phyloP scores from a whole-genome alignment of 768 basidiomycete species.

The Boletus sp. region DNA sequence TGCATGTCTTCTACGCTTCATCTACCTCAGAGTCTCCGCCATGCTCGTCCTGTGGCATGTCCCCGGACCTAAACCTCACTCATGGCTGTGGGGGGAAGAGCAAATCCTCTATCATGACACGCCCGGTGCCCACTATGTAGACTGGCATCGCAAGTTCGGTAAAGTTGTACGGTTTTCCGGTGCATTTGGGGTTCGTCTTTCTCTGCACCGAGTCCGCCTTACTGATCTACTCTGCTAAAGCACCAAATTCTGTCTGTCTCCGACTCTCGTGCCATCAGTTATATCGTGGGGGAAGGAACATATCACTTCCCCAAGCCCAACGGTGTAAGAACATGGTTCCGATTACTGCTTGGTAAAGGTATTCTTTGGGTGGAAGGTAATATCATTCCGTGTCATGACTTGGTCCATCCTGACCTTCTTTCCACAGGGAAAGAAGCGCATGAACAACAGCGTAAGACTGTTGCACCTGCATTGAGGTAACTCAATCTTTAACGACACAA shows the following conservation, averaged over 20 bases:
- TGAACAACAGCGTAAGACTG: constrained; percentile 49
- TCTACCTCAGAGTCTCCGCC: constrained; percentile 35
- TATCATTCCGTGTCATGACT: neutral
- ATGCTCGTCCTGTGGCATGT: constrained; percentile 41
- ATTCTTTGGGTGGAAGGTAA: constrained; percentile 67
- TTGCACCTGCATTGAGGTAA: constrained; percentile 61
- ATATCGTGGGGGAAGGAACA: constrained; percentile 52
- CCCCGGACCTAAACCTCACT: constrained; percentile 50
- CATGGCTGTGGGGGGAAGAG: constrained; percentile 62
- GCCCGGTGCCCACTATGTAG: constrained; percentile 52
- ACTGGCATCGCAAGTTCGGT: constrained; percentile 55
- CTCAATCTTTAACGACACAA: neutral
- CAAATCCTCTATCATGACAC: constrained; percentile 48
- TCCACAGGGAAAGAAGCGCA: constrained; percentile 52
- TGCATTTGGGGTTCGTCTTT: constrained; percentile 48
- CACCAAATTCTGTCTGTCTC: constrained; percentile 58
- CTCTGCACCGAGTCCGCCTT: constrained; percentile 3
- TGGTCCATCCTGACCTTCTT: neutral
- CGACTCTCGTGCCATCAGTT: constrained; percentile 51
- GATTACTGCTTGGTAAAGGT: constrained; percentile 57
- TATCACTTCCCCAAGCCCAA: constrained; percentile 62
- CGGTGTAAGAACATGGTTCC: constrained; percentile 65
- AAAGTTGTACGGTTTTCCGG: constrained; percentile 55
- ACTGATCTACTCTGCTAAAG: constrained; percentile 31
- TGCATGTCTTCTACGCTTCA: constrained; percentile 32